Evolutionary conservation across 179 eudicot genomes (phyloP).

Genomic region (Corrigiola litoralis): DNA sequence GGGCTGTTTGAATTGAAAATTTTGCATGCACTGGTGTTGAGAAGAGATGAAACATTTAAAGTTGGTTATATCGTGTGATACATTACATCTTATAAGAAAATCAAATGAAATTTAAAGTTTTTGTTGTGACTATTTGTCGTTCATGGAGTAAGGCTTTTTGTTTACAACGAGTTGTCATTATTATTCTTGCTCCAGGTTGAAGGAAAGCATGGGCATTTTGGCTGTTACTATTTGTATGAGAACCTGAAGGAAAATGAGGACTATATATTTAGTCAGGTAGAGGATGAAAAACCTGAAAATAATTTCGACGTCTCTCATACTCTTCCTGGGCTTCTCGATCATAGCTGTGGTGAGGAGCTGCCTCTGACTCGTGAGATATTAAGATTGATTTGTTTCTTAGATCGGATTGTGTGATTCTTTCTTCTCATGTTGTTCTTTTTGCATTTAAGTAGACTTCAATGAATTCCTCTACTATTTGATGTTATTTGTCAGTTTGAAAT

Average conservation of each 20-base stretch:
- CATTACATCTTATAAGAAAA: neutral
- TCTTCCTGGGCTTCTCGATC: constrained; percentile 49
- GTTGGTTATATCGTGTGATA: neutral
- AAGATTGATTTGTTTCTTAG: neutral
- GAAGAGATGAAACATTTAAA: neutral
- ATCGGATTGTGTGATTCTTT: neutral
- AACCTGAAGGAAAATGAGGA: constrained; percentile 74
- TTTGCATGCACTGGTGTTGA: neutral
- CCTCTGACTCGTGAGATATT: constrained; percentile 9
- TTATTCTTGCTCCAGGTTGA: constrained; percentile 55
- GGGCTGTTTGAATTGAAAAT: constrained; percentile 6
- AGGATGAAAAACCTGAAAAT: constrained; percentile 38
- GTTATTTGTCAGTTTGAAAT: neutral
- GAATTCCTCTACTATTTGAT: neutral
- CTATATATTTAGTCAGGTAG: constrained; percentile 43
- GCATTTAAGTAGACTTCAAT: neutral
- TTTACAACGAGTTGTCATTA: neutral
- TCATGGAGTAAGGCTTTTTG: neutral
- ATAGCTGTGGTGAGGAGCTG: constrained; percentile 42
- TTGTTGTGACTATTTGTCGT: neutral
- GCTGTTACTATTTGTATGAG: constrained; percentile 80
- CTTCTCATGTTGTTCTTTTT: neutral
- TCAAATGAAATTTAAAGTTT: neutral
- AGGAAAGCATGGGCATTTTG: constrained; percentile 50
- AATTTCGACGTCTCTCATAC: constrained; percentile 42